phyloP scores from a whole-genome alignment of 495 filamentous ascomycete species.

The Xylaria grammica region DNA sequence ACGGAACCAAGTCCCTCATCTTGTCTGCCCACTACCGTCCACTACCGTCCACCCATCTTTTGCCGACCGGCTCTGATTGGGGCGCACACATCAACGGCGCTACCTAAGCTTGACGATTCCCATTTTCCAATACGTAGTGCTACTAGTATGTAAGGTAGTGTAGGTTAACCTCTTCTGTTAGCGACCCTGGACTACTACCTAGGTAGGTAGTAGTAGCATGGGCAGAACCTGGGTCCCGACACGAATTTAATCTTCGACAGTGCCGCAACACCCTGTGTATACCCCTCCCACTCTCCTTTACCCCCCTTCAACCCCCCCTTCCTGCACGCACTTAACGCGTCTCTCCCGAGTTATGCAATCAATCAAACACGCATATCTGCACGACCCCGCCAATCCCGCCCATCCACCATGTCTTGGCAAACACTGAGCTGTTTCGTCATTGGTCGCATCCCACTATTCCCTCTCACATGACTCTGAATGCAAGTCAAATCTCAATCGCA shows the following conservation, averaged over 20 bases:
- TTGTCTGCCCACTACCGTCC: not conserved
- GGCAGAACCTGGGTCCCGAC: too few species aligned
- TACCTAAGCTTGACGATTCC: too few species aligned
- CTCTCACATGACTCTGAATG: constrained; percentile 23
- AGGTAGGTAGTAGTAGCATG: too few species aligned
- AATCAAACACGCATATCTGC: constrained; percentile 21
- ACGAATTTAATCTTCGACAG: too few species aligned
- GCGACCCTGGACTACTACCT: too few species aligned
- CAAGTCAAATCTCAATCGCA: constrained; percentile 12
- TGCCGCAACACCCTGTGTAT: too few species aligned
- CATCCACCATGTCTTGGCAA: constrained; percentile 18
- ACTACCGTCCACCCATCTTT: constrained; percentile 1
- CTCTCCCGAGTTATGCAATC: constrained; percentile 20
- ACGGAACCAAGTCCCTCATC: not conserved
- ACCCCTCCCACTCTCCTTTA: not conserved
- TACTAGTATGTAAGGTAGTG: too few species aligned
- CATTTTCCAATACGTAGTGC: too few species aligned
- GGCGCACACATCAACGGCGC: constrained; percentile 14
- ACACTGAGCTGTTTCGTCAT: constrained; percentile 1
- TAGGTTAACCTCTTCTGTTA: too few species aligned
- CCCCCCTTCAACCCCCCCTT: not conserved
- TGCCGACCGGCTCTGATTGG: constrained; percentile 9
- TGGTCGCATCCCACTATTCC: constrained; percentile 4
- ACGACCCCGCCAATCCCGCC: constrained; percentile 19
- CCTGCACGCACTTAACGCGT: constrained; percentile 27